Base-by-base conservation (phyloP, 495 filamentous ascomycete genomes). In the Penicillium taxi region DNA sequence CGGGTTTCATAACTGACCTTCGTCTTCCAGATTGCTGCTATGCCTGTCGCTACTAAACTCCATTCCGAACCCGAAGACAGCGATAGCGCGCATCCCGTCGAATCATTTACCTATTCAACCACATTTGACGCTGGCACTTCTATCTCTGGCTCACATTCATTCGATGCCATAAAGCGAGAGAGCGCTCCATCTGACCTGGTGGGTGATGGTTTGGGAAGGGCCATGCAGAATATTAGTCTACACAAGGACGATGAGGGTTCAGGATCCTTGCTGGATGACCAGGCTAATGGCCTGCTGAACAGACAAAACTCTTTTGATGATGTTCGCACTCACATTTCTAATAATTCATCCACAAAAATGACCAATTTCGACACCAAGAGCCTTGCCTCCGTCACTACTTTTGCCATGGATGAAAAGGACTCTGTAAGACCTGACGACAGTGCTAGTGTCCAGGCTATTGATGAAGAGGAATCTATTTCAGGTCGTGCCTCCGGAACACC, bases 351-450 rank as follows among this genome's bases (percentile, higher is more conserved):
- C 5, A 87, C 80, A 3, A 95, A 93, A 58, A 81, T 84, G 24
- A 80, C 85, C 28, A 95, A 86, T 50, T 68, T 93, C 12, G 87
- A 94, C 53, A 86, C 83, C 18, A 94, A 94, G 60, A 94, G 87
- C 57, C 82, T 89, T 48, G 82, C 84, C 9, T 96, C 89, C 13
- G 86, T 82, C 12, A 90, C 83, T 2, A 94, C 88, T 2, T 94
- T 91, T 61, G 87, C 84, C 11, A 66, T 94, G 58, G 89, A 96
- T 53, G 89, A 96, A 59, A 96, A 94, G 53, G 88, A 94, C 47
- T 94, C 89, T 8, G 67, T 94, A 19, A 81, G 86, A 2, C 89
- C 88, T 3, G 89, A 94, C 63, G 89, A 96, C 45, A 94, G 89
- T 55, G 89, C 89, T 12, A 94, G 87, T 52, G 78, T 90, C 13